Base-by-base conservation (phyloP, 2,329 filamentous ascomycete species). In the Harringtonia lauricola region DNA sequence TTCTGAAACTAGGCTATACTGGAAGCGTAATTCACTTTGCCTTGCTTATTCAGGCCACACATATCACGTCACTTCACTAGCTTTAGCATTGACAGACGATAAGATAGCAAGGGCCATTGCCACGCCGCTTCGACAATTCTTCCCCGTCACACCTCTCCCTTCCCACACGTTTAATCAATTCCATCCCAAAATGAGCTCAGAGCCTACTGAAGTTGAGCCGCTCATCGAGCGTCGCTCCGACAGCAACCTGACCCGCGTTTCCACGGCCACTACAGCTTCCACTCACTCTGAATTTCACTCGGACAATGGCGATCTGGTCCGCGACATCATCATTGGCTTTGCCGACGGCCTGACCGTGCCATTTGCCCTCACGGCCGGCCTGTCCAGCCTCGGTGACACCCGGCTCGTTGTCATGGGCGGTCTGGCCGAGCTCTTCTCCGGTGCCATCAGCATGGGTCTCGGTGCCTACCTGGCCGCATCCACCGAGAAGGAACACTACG, bases 331-430 rank as follows among this genome's bases (percentile, higher is more conserved):
- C 47, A 81, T 89, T 52, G 84, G 84, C 42, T 79, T 88, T 52
- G 81, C 83, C 1, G 84, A 89, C 55, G 84, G 84, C 15, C 70
- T 89, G 52, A 89, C 84, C 0, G 84, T 89, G 0, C 84, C 84
- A 0, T 89, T 89, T 52, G 84, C 84, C 15, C 67, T 89, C 31
- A 87, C 82, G 0, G 84, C 85, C 0, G 84, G 84, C 14, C 68
- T 89, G 2, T 80, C 76, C 2, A 72, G 71, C 41, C 65, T 83
- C 37, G 79, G 79, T n/a, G 69, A 76, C 56, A 79, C 77, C 28
- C 72, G 70, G 39, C 72, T 82, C 4, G 79, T 83, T 50, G 76
- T 90, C 46, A 76, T 83, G 50, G 83, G 80, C 41, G 83, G 83
- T 8, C 66, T 86, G 26, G 83, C 83, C 5, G 83, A 88, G 64